These are phyloP conservation scores for Euphorbia corollata DNA, from an alignment of 441 rosid species.

Conservation along the genomic window DNA sequence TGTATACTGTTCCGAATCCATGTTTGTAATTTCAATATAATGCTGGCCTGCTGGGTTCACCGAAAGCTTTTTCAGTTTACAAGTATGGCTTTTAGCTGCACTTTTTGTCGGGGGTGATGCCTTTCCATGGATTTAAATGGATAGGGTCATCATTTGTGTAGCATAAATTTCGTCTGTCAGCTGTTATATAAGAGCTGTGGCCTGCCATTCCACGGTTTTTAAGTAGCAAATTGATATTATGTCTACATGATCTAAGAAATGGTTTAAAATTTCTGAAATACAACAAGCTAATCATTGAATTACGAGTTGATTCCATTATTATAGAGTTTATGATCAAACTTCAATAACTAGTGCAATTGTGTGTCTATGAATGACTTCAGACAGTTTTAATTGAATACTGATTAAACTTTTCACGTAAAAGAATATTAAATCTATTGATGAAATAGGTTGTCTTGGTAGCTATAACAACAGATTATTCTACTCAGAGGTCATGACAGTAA, in stretches of 20 bases:
- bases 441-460: background rate
- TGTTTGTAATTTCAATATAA: no score
- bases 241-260: background rate
- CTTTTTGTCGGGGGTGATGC: conserved; percentile 1
- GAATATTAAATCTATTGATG: background rate
- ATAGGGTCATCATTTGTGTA: background rate
- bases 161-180: background rate
- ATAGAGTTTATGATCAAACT: background rate
- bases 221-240: background rate
- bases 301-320: background rate
- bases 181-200: background rate
- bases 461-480: background rate
- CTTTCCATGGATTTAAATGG: background rate
- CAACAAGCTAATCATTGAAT: background rate
- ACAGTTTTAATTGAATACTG: background rate
- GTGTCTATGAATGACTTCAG: background rate
- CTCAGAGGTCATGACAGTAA: background rate
- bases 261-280: background rate
- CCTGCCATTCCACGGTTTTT: background rate
- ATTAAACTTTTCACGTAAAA: background rate
- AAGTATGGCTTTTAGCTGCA: background rate
- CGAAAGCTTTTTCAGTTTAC: background rate
- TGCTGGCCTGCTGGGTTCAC: no score
- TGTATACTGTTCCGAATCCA: no score
- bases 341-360: background rate